These are phyloP conservation scores for Kregervanrija pseudodelftensis DNA, from an alignment of 805 yeast species.

Conservation along the genomic window DNA sequence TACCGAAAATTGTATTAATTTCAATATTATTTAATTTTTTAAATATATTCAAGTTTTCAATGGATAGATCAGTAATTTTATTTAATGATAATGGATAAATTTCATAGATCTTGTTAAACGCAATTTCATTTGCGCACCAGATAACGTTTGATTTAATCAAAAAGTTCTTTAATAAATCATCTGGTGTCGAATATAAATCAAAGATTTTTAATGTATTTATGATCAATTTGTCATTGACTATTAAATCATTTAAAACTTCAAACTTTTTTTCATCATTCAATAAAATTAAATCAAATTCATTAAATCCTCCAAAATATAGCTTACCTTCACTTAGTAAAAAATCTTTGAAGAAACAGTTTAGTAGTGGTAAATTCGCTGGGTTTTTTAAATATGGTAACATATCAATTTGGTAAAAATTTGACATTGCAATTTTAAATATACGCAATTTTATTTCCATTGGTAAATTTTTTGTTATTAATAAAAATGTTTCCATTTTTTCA, in stretches of 20 bases:
- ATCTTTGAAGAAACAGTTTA: slow-evolving; percentile 5
- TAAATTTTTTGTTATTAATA: not conserved
- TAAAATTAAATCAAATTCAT: slow-evolving; percentile 6
- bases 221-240: not conserved
- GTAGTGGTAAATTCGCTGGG: not conserved
- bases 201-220: slow-evolving; percentile 6
- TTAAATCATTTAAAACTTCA: not conserved
- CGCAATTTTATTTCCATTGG: slow-evolving; percentile 5
- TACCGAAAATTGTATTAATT: not conserved
- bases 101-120: slow-evolving; percentile 1
- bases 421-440: slow-evolving; percentile 3
- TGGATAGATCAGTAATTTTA: slow-evolving; percentile 6
- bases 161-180: slow-evolving; percentile 1
- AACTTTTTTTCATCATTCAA: not conserved
- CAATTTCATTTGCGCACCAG: slow-evolving; percentile 6
- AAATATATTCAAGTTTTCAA: slow-evolving; percentile 2
- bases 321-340: slow-evolving; percentile 7
- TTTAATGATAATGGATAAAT: slow-evolving; percentile 1
- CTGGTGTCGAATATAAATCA: slow-evolving; percentile 1
- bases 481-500: not conserved
- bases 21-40: not conserved
- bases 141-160: not conserved
- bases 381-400: slow-evolving; percentile 1
- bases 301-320: slow-evolving; percentile 9
- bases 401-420: slow-evolving; percentile 4